phyloP scores from a whole-genome alignment of 139 green algal species.

The Chlorella vulgaris region DNA sequence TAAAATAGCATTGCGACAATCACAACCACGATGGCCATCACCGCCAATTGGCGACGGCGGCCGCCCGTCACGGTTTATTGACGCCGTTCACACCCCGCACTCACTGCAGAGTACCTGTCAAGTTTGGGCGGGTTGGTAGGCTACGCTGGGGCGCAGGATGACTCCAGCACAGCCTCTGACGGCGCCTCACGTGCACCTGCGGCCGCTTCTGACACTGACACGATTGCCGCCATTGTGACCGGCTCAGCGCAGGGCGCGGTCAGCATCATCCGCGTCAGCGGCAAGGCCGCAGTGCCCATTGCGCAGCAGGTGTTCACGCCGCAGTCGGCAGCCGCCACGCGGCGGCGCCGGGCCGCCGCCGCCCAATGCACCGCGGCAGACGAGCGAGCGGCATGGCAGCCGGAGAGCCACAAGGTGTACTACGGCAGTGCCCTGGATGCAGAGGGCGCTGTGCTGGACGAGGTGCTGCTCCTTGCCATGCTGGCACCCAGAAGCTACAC shows the following conservation, averaged over 20 bases:
- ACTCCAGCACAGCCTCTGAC: no score
- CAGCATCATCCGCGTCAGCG: conserved; percentile 89
- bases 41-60: background rate
- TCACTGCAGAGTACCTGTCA: background rate
- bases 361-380: background rate
- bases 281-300: conserved; percentile 65
- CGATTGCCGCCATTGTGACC: conserved; percentile 81
- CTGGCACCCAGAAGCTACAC: conserved; percentile 90
- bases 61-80: no score
- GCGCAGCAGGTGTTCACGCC: conserved; percentile 65
- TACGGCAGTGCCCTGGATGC: conserved; percentile 78
- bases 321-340: conserved; percentile 6
- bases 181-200: background rate
- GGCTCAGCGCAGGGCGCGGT: conserved; percentile 74
- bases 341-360: background rate
- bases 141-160: background rate
- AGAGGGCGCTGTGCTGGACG: conserved; percentile 56
- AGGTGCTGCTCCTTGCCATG: conserved; percentile 86
- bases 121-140: background rate
- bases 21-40: background rate
- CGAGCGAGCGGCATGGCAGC: conserved; percentile 47
- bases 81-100: background rate
- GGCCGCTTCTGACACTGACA: conserved; percentile 58
- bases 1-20: background rate
- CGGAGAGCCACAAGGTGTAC: conserved; percentile 79